Percentiles rank a stretch among this genome's conserved stretches.
These are phyloP conservation scores for Trichophyton simii DNA, from an alignment of 2,329 filamentous ascomycete species.

Conservation along the genomic window DNA sequence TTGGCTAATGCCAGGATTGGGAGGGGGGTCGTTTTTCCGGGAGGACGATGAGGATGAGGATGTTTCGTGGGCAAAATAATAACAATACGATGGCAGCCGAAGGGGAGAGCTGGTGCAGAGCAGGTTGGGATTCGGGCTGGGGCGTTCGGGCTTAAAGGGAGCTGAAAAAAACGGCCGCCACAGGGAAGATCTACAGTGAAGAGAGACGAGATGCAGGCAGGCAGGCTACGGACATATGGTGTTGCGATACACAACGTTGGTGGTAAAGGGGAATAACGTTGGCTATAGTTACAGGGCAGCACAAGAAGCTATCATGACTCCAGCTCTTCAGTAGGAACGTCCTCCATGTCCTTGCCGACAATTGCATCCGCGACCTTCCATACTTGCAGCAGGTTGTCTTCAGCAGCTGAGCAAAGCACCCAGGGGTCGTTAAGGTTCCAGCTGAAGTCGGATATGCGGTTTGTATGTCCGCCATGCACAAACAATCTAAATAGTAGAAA, in stretches of 20 bases:
- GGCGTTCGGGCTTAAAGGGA: neutral
- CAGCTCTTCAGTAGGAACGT: constrained; percentile 65
- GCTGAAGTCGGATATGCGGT: constrained; percentile 89
- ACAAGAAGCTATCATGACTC: constrained; percentile 29
- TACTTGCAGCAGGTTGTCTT: constrained; percentile 92
- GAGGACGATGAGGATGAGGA: neutral
- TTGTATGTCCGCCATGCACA: constrained; percentile 98
- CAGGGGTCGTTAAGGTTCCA: constrained; percentile 97
- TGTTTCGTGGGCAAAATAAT: neutral
- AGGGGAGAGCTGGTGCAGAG: neutral
- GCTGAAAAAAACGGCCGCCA: neutral
- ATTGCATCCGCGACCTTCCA: constrained; percentile 80
- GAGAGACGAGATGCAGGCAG: neutral
- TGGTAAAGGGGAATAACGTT: neutral
- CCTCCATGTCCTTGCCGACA: constrained; percentile 62
- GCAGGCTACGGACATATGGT: neutral
- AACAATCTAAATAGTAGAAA: constrained; percentile 51
- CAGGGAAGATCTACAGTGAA: neutral
- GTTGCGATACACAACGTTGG: neutral
- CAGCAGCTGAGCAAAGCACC: constrained; percentile 88
- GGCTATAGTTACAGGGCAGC: neutral
- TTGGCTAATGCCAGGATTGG: neutral
- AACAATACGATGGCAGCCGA: neutral
- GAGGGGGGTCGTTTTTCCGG: neutral
- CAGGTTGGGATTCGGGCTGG: neutral